Conservation (phyloP, 106 monocot genomes). For the Dactylorhiza incarnata region DNA sequence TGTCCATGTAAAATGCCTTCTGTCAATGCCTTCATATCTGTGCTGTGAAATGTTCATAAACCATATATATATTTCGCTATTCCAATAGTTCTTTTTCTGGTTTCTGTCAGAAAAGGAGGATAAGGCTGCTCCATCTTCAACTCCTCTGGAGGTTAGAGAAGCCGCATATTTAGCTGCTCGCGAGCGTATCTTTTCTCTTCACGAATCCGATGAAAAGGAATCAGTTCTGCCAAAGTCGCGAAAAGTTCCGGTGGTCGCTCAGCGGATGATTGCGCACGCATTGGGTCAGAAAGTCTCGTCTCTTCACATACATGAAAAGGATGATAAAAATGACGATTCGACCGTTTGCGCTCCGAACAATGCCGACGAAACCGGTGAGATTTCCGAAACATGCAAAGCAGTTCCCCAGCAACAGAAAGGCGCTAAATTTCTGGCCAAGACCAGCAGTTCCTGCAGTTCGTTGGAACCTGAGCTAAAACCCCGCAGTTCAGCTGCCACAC, state of each 20-base stretch:
- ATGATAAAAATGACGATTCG: not conserved
- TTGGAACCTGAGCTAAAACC: not conserved
- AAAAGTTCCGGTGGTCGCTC: slow-evolving; percentile 66
- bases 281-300: slow-evolving; percentile 45
- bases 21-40: not conserved
- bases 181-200: slow-evolving; percentile 62
- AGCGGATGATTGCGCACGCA: slow-evolving; percentile 91
- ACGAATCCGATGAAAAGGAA: slow-evolving; percentile 30
- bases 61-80: not conserved
- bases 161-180: slow-evolving; percentile 83
- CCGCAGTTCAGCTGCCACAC: not conserved
- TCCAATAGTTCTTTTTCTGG: not conserved
- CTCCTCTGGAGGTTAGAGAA: slow-evolving; percentile 63
- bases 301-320: not conserved
- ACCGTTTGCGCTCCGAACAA: not conserved
- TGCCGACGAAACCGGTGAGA: not conserved
- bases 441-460: not conserved
- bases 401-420: not conserved
- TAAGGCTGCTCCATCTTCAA: slow-evolving; percentile 19
- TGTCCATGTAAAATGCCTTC: not conserved
- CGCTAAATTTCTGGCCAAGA: not conserved
- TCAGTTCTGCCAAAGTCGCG: slow-evolving; percentile 33
- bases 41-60: not conserved
- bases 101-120: slow-evolving; percentile 5
- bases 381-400: not conserved